phyloP scores from a whole-genome alignment of 352 stramenopile genomes.

The Globisporangium ultimum region DNA sequence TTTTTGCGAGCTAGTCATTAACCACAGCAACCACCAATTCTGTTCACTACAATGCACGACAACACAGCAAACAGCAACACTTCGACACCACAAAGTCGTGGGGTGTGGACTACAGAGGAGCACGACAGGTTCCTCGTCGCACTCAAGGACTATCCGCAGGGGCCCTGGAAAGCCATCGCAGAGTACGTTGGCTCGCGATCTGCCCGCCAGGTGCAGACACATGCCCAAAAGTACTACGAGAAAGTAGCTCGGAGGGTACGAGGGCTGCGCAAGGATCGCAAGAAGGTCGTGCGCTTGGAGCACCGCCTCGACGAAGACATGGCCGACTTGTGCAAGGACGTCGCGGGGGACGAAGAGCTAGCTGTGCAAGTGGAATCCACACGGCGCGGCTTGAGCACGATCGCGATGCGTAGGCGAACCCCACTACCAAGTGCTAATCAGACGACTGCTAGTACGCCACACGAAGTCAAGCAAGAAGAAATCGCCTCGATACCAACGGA shows the following conservation, averaged over 20 bases:
- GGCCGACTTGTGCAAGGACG: background rate
- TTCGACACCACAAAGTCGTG: background rate
- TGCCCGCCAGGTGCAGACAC: conserved; percentile 1
- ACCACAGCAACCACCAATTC: no score
- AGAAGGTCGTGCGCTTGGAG: background rate
- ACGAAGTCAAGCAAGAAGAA: no score
- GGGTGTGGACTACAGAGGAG: no score
- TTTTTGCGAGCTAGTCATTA: no score
- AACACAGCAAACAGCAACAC: no score
- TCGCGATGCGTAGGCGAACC: background rate
- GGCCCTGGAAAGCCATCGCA: background rate
- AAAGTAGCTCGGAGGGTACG: conserved; percentile 1
- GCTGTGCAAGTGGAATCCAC: background rate
- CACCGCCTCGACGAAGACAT: conserved; percentile 1
- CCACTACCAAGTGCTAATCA: no score
- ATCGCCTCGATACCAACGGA: no score
- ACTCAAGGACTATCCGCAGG: background rate
- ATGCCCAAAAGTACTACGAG: conserved; percentile 1
- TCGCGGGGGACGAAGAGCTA: background rate
- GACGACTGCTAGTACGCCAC: no score
- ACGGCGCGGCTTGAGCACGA: background rate
- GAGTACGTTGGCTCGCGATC: background rate
- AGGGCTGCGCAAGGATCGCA: conserved; percentile 2
- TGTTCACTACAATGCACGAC: no score
- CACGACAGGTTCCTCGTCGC: background rate